Base-by-base conservation (phyloP, 352 stramenopile genomes). In the Blastocystis sp. region DNA sequence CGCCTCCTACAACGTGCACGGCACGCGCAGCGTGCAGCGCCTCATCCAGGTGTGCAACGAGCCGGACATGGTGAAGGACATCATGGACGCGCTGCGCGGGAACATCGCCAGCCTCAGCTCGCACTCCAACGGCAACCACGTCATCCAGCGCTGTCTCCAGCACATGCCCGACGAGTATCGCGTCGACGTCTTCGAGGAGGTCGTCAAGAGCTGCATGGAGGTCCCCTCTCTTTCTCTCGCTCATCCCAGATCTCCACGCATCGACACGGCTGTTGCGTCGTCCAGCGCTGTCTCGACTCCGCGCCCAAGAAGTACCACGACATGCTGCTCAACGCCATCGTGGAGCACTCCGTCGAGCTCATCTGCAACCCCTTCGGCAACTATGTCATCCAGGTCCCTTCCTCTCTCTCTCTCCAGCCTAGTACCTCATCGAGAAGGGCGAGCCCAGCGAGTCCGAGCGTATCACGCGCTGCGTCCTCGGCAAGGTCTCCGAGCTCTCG, bases 11-110 rank as follows among this genome's bases (percentile, higher is more conserved):
- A 98, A 98, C 88, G 89, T 98, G 73, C 96, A 98, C 89, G 96
- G 96, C 40, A 98, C 96, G 56, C 90, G 96, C 32, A 97, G 94
- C 72, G 96, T 98, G 63, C 96, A 98, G 88, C 97, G 97, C 88
- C 93, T 98, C 72, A 95, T 98, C 18, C 94, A 98, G 88, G 91
- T 98, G 48, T 92, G 94, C 90, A 87, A 94, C 86, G 84, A 77
- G 29, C 61, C 44, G 34, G 84, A 88, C 18, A 87, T 91, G 87
- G 90, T 96, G 6, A 92, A 96, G 79, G 89, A 97, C 40, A 93
- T 99, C 65, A 96, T 97, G 4, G 90, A 94, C 56, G 92, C 93
- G n/a, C 89, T 98, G 1, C 92, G 92, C 75, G 93, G 96, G 40
- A 92, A 96, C 73, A 94, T 94, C 1, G 94, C 96, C n/a, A 91